These are phyloP conservation scores for Phaeotremella fagi DNA, from an alignment of 768 basidiomycete genomes.

Conservation along the genomic window DNA sequence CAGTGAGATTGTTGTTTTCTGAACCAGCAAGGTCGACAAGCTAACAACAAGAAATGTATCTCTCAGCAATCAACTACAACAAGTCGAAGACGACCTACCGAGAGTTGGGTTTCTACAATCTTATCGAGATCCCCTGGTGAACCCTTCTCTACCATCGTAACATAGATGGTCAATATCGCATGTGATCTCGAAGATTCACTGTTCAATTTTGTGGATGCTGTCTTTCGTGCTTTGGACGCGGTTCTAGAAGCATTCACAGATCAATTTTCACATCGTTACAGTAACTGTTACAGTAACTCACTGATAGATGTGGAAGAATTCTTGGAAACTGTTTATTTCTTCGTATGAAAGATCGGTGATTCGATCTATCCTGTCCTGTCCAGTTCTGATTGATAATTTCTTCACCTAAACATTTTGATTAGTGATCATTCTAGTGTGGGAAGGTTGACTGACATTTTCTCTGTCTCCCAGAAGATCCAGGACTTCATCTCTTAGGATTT, in stretches of 20 bases:
- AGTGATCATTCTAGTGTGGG: not conserved
- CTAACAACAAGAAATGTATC: too few relatives aligned
- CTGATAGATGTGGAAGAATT: slow-evolving; percentile 53
- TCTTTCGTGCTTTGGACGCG: slow-evolving; percentile 72
- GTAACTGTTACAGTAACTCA: too few relatives aligned
- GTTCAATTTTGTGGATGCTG: slow-evolving; percentile 81
- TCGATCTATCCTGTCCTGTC: too few relatives aligned
- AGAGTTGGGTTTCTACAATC: too few relatives aligned
- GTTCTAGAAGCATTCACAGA: slow-evolving; percentile 54
- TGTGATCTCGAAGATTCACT: slow-evolving; percentile 80
- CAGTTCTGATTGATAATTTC: too few relatives aligned
- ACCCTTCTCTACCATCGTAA: too few relatives aligned
- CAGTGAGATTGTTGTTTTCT: slow-evolving; percentile 84
- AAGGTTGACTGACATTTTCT: slow-evolving; percentile 9
- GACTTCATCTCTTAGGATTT: slow-evolving; percentile 87
- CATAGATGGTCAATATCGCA: slow-evolving; percentile 73
- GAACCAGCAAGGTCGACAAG: slow-evolving; percentile 86
- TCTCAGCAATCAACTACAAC: too few relatives aligned
- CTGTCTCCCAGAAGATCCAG: slow-evolving; percentile 66
- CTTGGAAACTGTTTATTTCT: slow-evolving; percentile 50
- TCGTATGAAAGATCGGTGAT: too few relatives aligned
- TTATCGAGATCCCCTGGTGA: too few relatives aligned
- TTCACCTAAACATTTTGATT: too few relatives aligned
- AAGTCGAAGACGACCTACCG: too few relatives aligned
- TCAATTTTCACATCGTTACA: too few relatives aligned